Evolutionary conservation across 2,329 filamentous ascomycete genomes (phyloP).

Genomic region (Clarireedia paspali): DNA sequence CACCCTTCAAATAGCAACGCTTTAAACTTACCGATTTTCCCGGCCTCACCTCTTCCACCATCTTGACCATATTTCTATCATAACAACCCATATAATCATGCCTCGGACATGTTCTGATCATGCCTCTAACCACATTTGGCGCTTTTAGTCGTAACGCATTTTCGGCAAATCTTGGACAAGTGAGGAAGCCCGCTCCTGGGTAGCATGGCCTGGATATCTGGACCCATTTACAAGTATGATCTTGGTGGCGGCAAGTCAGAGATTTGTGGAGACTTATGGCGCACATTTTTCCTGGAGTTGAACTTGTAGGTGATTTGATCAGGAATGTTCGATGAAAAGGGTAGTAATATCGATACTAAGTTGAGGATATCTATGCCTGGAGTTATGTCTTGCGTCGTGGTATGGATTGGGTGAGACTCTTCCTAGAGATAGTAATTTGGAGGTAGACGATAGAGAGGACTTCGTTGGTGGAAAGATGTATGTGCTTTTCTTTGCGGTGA

Average conservation of each 20-base stretch:
- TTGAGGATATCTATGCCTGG: too few species aligned
- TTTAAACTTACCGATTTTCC: neutral
- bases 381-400: too few species aligned
- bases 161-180: neutral
- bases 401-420: too few species aligned
- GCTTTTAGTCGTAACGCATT: neutral
- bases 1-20: neutral
- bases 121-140: neutral
- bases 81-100: neutral
- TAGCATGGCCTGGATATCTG: neutral
- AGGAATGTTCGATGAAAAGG: too few species aligned
- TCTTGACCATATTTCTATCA: conserved; percentile 7
- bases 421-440: too few species aligned
- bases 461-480: too few species aligned
- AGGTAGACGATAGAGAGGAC: too few species aligned
- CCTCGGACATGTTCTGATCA: neutral
- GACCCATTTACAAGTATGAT: conserved; percentile 4
- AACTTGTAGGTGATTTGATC: neutral
- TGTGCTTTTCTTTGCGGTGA: neutral
- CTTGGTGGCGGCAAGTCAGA: neutral
- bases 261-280: neutral
- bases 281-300: neutral
- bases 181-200: neutral
- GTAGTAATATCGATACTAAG: too few species aligned
- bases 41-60: conserved; percentile 1